phyloP scores from a whole-genome alignment of 805 yeast genomes.

The Lipomyces oligophaga region DNA sequence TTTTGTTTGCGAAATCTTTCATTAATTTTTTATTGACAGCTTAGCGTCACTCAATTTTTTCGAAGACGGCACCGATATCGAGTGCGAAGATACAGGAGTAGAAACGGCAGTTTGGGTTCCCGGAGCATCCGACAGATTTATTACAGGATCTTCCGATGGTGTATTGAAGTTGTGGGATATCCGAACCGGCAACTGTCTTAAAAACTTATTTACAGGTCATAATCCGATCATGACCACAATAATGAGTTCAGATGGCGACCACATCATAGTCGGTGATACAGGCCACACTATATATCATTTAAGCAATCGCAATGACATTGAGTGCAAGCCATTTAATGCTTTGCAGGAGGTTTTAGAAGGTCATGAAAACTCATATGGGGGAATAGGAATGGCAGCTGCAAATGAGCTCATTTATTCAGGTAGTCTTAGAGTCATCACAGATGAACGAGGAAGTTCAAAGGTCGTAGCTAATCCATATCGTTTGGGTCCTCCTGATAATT shows the following conservation, averaged over 20 bases:
- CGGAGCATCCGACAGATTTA: neutral
- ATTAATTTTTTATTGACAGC: neutral
- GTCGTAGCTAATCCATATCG: no score
- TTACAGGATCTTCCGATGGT: slow-evolving; percentile 14
- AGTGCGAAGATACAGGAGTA: slow-evolving; percentile 7
- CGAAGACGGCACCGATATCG: neutral
- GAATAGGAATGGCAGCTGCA: no score
- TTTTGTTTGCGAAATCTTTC: neutral
- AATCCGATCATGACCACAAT: slow-evolving; percentile 7
- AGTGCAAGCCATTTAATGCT: no score
- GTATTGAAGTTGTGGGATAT: slow-evolving; percentile 14
- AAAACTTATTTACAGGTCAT: slow-evolving; percentile 1
- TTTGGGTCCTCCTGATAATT: no score
- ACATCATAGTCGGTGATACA: slow-evolving; percentile 8
- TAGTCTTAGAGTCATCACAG: no score
- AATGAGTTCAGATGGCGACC: slow-evolving; percentile 3
- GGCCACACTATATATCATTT: neutral
- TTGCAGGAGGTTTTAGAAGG: no score
- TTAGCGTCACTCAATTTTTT: neutral
- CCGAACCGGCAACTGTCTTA: slow-evolving; percentile 5
- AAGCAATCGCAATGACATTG: no score
- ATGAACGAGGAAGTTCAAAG: no score
- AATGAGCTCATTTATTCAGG: no score
- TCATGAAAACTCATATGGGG: no score
- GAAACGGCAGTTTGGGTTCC: slow-evolving; percentile 6